Evolutionary conservation across 352 stramenopile species (phyloP).

Genomic region (Heterotrichella gracilis): DNA sequence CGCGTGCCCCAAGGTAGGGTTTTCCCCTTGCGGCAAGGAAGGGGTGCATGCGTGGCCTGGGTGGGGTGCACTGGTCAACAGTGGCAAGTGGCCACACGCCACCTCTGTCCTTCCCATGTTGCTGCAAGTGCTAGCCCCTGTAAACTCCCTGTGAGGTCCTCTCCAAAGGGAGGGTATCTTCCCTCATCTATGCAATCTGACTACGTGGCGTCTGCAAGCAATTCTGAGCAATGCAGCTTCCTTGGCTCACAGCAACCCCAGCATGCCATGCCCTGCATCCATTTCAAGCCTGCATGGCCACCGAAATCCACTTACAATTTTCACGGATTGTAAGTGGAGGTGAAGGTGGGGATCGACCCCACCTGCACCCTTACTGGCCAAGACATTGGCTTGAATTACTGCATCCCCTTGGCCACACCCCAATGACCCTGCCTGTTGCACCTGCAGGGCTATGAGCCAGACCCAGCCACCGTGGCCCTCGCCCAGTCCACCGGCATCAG

Average conservation of each 20-base stretch:
- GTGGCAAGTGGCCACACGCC: neutral
- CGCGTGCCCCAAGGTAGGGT: no score
- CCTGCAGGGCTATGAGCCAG: constrained; percentile 43
- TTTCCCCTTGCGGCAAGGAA: no score
- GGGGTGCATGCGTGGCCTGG: no score
- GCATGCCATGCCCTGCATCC: neutral
- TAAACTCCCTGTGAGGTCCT: neutral
- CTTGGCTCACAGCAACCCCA: no score
- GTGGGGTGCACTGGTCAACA: no score
- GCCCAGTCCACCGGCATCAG: constrained; percentile 39
- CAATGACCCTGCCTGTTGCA: neutral
- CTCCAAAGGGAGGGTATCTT: neutral
- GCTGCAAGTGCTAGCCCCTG: neutral
- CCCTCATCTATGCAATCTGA: neutral
- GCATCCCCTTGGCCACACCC: no score
- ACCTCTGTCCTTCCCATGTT: neutral
- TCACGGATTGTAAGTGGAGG: neutral
- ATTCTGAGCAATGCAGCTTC: no score
- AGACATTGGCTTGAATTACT: no score
- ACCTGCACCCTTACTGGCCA: no score
- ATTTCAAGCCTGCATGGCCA: neutral
- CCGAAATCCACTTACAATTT: no score
- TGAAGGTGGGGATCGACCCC: neutral
- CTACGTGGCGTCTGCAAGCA: no score
- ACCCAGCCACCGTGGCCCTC: constrained; percentile 46